Evolutionary conservation across 371 early-diverging fungal species (phyloP).

Genomic region (Thermomucor indicae-seudaticae): DNA sequence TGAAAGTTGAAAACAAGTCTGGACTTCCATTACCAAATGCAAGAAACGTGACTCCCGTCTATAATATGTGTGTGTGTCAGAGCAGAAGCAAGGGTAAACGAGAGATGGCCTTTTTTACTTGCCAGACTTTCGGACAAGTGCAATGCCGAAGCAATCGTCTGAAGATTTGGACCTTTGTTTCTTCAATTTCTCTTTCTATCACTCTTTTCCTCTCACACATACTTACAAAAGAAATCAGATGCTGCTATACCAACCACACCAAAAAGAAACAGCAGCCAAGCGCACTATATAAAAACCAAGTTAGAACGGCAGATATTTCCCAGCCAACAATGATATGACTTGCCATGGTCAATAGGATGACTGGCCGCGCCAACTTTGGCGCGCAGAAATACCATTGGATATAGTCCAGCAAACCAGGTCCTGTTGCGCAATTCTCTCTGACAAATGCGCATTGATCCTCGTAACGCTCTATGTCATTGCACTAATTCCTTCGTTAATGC

Average conservation of each 20-base stretch:
- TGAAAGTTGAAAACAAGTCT: slow-evolving; percentile 75
- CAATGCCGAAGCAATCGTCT: slow-evolving; percentile 57
- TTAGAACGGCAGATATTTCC: background rate
- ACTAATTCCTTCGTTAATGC: no score
- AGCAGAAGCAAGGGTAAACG: background rate
- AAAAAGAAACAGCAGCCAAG: slow-evolving; percentile 60
- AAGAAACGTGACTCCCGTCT: slow-evolving; percentile 84
- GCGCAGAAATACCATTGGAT: slow-evolving; percentile 61
- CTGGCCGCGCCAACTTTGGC: slow-evolving; percentile 22
- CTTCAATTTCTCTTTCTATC: no score
- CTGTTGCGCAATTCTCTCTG: slow-evolving; percentile 43
- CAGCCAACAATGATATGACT: background rate
- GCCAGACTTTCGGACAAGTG: slow-evolving; percentile 65
- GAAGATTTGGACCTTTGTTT: slow-evolving; percentile 57
- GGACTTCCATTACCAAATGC: slow-evolving; percentile 89
- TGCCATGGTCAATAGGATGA: slow-evolving; percentile 45
- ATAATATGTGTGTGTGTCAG: slow-evolving; percentile 1
- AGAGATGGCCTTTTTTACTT: slow-evolving; percentile 7
- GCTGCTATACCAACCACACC: slow-evolving; percentile 70
- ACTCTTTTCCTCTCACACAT: no score
- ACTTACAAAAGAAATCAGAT: slow-evolving; percentile 68
- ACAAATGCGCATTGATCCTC: slow-evolving; percentile 58
- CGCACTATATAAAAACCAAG: slow-evolving; percentile 22
- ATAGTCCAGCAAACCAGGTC: slow-evolving; percentile 59
- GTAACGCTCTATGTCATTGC: slow-evolving; percentile 49